phyloP scores from a whole-genome alignment of 768 basidiomycete species.

The Amanita fuliginea region DNA sequence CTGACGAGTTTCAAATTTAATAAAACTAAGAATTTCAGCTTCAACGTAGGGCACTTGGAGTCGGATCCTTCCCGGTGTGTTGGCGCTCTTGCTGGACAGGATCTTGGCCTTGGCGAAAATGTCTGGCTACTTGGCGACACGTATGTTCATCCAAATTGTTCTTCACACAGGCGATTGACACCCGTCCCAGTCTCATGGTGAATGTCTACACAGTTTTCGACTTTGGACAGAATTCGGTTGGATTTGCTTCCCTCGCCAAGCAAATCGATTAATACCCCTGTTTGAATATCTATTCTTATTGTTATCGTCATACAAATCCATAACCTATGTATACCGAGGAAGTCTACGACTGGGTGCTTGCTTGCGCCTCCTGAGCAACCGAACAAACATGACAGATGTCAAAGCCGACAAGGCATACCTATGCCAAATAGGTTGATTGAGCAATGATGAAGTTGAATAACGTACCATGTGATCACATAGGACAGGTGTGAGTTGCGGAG shows the following conservation, averaged over 20 bases:
- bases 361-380: conserved; percentile 48
- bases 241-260: conserved; percentile 23
- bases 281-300: background rate
- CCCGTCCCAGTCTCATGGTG: conserved; percentile 22
- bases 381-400: conserved; percentile 74
- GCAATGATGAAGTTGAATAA: conserved; percentile 3
- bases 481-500: conserved; percentile 90
- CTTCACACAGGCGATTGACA: background rate
- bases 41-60: conserved; percentile 27
- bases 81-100: conserved; percentile 40
- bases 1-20: background rate
- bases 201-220: conserved; percentile 36
- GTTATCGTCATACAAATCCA: background rate
- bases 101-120: conserved; percentile 11
- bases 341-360: conserved; percentile 37
- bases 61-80: conserved; percentile 33
- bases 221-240: conserved; percentile 20
- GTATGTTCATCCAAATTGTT: background rate
- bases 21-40: conserved; percentile 7
- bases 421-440: conserved; percentile 1
- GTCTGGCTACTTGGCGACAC: background rate
- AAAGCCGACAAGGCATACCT: conserved; percentile 89
- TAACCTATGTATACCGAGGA: conserved; percentile 37
- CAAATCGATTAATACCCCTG: background rate
- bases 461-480: conserved; percentile 91